Conservation (phyloP, 495 filamentous ascomycete genomes). For the Chaetomidium leptoderma region DNA sequence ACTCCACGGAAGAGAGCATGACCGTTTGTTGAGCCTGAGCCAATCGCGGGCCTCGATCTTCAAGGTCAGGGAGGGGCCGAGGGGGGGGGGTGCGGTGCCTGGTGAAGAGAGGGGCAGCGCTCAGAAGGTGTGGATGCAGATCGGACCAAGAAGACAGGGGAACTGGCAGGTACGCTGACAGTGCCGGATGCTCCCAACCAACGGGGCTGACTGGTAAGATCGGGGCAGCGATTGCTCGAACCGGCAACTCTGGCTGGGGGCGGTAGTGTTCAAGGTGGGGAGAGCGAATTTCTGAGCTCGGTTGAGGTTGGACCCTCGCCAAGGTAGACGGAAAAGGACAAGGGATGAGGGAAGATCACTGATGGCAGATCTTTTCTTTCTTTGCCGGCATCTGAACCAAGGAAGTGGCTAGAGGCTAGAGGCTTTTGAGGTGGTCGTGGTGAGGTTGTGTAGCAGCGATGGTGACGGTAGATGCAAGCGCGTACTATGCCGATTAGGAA, state of each 20-base stretch:
- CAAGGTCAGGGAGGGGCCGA: no score
- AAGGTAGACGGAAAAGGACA: not conserved
- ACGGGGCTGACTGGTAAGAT: constrained; percentile 13
- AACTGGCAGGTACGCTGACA: constrained; percentile 5
- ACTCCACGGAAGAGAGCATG: constrained; percentile 48
- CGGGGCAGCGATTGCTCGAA: constrained; percentile 15
- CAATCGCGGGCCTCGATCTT: constrained; percentile 34
- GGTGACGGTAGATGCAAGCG: constrained; percentile 8
- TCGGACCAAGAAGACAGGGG: constrained; percentile 24
- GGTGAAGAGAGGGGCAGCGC: constrained; percentile 14
- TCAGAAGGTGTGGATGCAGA: constrained; percentile 25
- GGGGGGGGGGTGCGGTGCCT: constrained; percentile 32
- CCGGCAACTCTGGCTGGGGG: constrained; percentile 12
- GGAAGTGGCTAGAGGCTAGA: constrained; percentile 4
- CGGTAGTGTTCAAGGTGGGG: constrained; percentile 19
- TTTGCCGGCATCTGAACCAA: constrained; percentile 26
- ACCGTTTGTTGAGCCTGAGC: constrained; percentile 42
- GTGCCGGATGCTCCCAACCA: constrained; percentile 5
- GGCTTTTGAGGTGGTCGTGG: constrained; percentile 2
- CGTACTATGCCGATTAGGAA: constrained; percentile 10
- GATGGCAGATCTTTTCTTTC: constrained; percentile 29
- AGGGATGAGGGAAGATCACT: constrained; percentile 23
- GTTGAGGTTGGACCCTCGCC: not conserved
- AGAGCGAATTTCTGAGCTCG: constrained; percentile 15
- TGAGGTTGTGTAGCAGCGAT: constrained; percentile 8